Evolutionary conservation across 1,139 yeast genomes (phyloP), one percentile per base, ranked within the genome.

Genomic region (Lodderomyces theae): DNA sequence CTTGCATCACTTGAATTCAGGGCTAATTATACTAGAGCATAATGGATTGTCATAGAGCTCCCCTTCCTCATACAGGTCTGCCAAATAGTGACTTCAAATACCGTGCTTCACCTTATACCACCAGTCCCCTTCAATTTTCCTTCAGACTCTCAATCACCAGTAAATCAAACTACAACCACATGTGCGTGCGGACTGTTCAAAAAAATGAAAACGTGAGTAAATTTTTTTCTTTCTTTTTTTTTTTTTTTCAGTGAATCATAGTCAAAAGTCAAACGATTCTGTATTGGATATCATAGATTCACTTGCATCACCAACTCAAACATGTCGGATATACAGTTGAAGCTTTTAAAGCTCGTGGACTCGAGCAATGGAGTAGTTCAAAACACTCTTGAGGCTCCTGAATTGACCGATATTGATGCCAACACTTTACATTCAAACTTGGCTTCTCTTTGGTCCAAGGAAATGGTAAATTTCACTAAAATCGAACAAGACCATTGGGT

Each of bases 371-470:
- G 84, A 36, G 45, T 52, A 3, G 81, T 88, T 46, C 72, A 69
- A 42, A 87, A 86, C 61, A 80, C 96, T 8, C 66, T 79, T 42
- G 74, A 67, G 13, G 70, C 82, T 40, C 80, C 80, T 38, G 71
- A 64, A 48, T 64, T 72, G 51, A 59, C 68, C 37, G 43, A 43
- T 30, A 51, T 63, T 39, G 76, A 70, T 47, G 61, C 72, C 47
- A 62, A 59, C 50, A 60, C 67, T n/a, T 63, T 71, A 42, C 76
- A 70, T 47, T 87, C 96, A 21, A 90, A 89, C 32, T 78, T 92
- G 56, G 85, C 86, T 54, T 90, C 97, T 26, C 75, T 92, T 48
- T 79, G 85, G 62, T 90, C 97, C 45, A 84, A 85, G 62, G 77
- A 79, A 46, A 90, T 90, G 88, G 76, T 92, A 52, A 69, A 70